Base-by-base conservation (phyloP, 2,329 filamentous ascomycete genomes). In the Ophiostoma novo-ulmi region DNA sequence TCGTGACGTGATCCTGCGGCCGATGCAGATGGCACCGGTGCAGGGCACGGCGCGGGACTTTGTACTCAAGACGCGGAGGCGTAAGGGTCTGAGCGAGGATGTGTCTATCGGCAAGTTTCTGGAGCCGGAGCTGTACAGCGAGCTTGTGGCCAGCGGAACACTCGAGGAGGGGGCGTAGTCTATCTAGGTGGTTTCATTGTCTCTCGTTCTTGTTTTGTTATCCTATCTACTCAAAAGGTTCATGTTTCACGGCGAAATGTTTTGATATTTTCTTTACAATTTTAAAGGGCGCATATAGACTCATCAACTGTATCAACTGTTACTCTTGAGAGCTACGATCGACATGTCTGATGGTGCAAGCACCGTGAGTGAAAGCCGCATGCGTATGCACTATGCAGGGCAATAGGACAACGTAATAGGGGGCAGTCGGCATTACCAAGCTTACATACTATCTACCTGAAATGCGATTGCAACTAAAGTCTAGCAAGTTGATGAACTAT, bases 21-120 rank as follows among this genome's bases (percentile, higher is more conserved):
- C 94, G 5, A 83, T 99, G 74, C 94, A 98, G 80, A 93, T 94
- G 73, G 95, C 95, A 1, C 87, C 87, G 70, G 91, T 92, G 69
- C 93, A 96, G 82, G 93, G 92, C 31, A 96, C 94, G 67, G 95
- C 95, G 0, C 86, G 95, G 73, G 95, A 99, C 80, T 98, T 99
- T 80, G 94, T 98, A 70, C 86, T 98, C 73, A 99, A 99, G 87
- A 99, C 95, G 11, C 87, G 95, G 75, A 84, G 93, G 77, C 87
- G 95, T 75, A 99, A 99, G 85, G 95, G 95, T 1, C 80, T 99
- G 73, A 94, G 92, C 73, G 95, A 98, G 83, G 95, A 98, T 79
- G 93, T 98, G 58, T 94, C 91, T 39, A 93, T 98, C 70, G 93
- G 93, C 79, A 97, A 97, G 78, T 99, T 98, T 81, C 82, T 99